phyloP scores from a whole-genome alignment of 2,329 filamentous ascomycete genomes.

The Paecilomyces niveus region DNA sequence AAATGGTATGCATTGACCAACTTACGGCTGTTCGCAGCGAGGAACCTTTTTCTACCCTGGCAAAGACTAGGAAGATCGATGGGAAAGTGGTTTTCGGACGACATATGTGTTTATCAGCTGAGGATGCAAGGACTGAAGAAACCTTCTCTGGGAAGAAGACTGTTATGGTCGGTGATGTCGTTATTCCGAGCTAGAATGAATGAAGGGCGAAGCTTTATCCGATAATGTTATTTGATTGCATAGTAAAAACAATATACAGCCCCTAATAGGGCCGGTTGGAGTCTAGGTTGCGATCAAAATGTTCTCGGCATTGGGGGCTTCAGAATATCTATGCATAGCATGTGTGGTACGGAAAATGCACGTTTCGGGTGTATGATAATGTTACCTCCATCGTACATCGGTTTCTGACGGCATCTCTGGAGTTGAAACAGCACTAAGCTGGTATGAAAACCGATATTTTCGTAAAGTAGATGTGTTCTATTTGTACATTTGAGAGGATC shows the following conservation, averaged over 20 bases:
- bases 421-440: background rate
- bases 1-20: slow-evolving; percentile 95
- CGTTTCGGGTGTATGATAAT: background rate
- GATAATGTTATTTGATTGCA: background rate
- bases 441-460: background rate
- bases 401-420: background rate
- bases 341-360: background rate
- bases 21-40: slow-evolving; percentile 67
- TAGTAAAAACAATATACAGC: background rate
- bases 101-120: slow-evolving; percentile 49
- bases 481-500: background rate
- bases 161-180: slow-evolving; percentile 34
- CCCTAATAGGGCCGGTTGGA: background rate
- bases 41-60: slow-evolving; percentile 82
- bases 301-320: background rate
- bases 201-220: background rate
- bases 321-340: background rate
- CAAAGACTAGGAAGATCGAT: slow-evolving; percentile 75
- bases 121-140: background rate
- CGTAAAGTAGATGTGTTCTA: background rate
- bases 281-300: background rate
- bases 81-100: slow-evolving; percentile 87
- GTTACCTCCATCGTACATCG: background rate
- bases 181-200: slow-evolving; percentile 23
- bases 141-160: slow-evolving; percentile 11